These are phyloP conservation scores for Ophiostoma ips DNA, from an alignment of 2,329 filamentous ascomycete species.

Conservation along the genomic window DNA sequence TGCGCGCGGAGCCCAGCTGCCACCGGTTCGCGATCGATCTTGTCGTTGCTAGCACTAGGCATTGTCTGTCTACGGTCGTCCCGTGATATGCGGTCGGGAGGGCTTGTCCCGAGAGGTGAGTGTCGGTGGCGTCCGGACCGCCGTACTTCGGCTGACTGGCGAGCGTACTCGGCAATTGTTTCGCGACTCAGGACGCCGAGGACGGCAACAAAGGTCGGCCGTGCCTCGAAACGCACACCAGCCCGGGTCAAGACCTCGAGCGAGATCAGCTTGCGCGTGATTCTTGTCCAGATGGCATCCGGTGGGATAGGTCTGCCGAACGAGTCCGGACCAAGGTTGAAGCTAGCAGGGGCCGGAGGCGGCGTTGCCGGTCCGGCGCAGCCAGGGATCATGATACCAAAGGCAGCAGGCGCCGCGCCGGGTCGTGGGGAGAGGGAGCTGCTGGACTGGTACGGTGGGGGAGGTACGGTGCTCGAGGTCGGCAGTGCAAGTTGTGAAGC, in stretches of 20 bases:
- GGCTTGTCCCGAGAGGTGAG: background rate
- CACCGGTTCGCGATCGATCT: background rate
- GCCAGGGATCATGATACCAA: constrained; percentile 13
- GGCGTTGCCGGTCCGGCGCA: constrained; percentile 11
- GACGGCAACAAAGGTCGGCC: constrained; percentile 45
- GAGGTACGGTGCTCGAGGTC: no score
- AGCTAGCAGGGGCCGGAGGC: constrained; percentile 12
- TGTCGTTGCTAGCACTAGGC: constrained; percentile 10
- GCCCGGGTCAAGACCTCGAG: constrained; percentile 41
- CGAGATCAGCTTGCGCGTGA: constrained; percentile 41
- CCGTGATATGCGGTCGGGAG: background rate
- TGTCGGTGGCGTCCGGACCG: constrained; percentile 7
- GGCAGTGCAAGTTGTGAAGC: no score
- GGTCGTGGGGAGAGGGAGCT: background rate
- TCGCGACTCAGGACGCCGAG: constrained; percentile 39
- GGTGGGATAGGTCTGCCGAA: constrained; percentile 41
- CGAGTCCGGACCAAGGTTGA: constrained; percentile 33
- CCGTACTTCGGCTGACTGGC: constrained; percentile 33
- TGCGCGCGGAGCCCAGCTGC: background rate
- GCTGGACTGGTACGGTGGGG: background rate
- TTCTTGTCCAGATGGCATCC: constrained; percentile 46
- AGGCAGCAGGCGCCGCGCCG: constrained; percentile 1
- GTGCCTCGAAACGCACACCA: constrained; percentile 45
- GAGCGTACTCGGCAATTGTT: constrained; percentile 38
- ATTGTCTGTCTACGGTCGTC: background rate